Percentiles rank a stretch among this genome's conserved stretches.
Evolutionary conservation across 768 basidiomycete species (phyloP).

Genomic region (Serendipita sp.): DNA sequence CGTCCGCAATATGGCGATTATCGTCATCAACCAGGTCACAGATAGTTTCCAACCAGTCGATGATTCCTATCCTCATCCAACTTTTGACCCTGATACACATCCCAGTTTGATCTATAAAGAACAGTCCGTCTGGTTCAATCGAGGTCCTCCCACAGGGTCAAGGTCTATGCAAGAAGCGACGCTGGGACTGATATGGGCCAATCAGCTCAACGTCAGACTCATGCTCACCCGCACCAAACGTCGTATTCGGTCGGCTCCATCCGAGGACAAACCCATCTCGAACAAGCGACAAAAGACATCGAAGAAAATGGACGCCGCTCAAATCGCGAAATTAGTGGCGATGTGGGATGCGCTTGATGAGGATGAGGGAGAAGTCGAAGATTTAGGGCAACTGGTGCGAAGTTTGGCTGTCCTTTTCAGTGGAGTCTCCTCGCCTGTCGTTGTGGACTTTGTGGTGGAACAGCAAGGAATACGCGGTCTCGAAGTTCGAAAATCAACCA

Average conservation of each 20-base stretch:
- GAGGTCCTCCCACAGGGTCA: slow-evolving; percentile 38
- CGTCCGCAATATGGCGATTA: slow-evolving; percentile 47
- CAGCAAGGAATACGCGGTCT: neutral
- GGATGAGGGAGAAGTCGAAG: neutral
- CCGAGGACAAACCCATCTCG: neutral
- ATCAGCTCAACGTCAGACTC: slow-evolving; percentile 73
- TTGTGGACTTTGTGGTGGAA: neutral
- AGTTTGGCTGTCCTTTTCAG: neutral
- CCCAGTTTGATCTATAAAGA: slow-evolving; percentile 41
- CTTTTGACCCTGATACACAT: neutral
- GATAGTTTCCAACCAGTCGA: slow-evolving; percentile 40
- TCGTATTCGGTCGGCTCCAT: slow-evolving; percentile 25
- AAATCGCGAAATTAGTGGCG: neutral
- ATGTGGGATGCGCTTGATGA: neutral
- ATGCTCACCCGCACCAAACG: slow-evolving; percentile 68
- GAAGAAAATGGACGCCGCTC: neutral
- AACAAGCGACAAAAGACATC: neutral
- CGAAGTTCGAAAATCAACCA: neutral
- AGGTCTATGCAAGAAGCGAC: slow-evolving; percentile 58
- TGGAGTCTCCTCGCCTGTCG: neutral
- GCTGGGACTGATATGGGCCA: slow-evolving; percentile 86
- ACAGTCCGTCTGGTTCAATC: slow-evolving; percentile 64
- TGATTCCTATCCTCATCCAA: neutral
- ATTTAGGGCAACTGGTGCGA: neutral
- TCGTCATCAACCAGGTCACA: slow-evolving; percentile 81